Evolutionary conservation across 768 basidiomycete species (phyloP), one percentile per base, ranked within the genome.

Genomic region (Inosperma sp.): DNA sequence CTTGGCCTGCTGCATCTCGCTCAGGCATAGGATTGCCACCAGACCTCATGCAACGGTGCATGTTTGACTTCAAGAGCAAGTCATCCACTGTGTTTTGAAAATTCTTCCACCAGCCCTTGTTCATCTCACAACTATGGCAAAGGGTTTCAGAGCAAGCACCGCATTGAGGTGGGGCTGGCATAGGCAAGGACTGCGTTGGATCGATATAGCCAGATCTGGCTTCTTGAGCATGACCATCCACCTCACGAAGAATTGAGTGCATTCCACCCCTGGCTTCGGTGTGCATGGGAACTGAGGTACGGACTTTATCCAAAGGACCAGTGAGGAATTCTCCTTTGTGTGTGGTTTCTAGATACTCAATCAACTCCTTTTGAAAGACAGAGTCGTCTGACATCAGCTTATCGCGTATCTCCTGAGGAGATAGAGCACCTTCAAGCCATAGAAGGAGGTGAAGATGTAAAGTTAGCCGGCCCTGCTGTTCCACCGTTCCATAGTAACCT

Each of bases 371-470:
- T 27, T 60, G 56, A 44, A 72, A 72, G 3, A 55, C 48, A 4
- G 53, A 55, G 19, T 60, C 57, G 2, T 37, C n/a, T 25, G 57
- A 51, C 21, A 65, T 42, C 0, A 74, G 5, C 7, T 39, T 44
- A 7, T 71, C 61, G 21, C 62, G 29, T 6, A 72, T 70, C 40
- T 72, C 60, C 43, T 72, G 63, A 4, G 69, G 72, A 9, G 65
- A 54, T 0, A 64, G 37, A 2, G 51, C 50, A 14, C 61, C 59
- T 22, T 30, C 16, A 2, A 74, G 58, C 71, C 71, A 76, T 1
- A 73, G 16, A 1, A 74, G 29, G 25, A 68, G 17, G 53, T 74
- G 72, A 2, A 72, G 34, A 57, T 76, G 74, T 3, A 75, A 42
- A 0, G 68, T 71, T 0, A 70, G 46, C 3, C 63, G 34, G 0